Conservation (phyloP, 1,284 basidiomycete genomes). For the Trichosporon sp. region DNA sequence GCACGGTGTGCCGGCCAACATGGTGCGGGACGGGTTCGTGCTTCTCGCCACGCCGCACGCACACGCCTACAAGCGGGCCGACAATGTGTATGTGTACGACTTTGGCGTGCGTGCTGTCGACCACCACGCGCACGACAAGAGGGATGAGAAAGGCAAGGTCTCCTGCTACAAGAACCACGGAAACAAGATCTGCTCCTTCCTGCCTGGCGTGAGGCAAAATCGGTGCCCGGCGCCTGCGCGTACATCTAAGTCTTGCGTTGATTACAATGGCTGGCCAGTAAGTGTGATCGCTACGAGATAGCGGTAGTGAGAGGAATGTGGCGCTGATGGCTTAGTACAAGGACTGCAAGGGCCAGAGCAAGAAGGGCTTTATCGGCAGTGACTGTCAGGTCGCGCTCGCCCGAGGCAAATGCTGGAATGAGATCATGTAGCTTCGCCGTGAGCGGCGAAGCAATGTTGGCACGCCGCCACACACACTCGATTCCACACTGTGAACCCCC, state of each 20-base stretch:
- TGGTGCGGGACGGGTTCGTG: slow-evolving; percentile 1
- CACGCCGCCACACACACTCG: not conserved
- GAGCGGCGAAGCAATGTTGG: no score
- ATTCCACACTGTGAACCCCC: no score
- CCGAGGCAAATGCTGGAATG: slow-evolving; percentile 5
- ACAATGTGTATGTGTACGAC: slow-evolving; percentile 1
- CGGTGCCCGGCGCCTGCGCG: not conserved
- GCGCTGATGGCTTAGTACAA: not conserved
- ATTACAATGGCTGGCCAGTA: slow-evolving; percentile 7
- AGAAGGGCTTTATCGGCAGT: slow-evolving; percentile 2
- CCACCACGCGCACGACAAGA: not conserved
- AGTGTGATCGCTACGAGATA: not conserved
- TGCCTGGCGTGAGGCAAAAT: not conserved
- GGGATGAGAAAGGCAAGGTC: not conserved
- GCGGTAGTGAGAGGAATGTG: not conserved
- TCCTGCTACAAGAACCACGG: slow-evolving; percentile 4
- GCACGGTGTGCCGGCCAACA: not conserved
- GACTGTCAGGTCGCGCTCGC: slow-evolving; percentile 1
- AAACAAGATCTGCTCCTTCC: slow-evolving; percentile 4
- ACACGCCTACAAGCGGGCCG: not conserved
- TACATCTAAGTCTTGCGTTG: not conserved
- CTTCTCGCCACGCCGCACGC: not conserved
- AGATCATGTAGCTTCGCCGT: not conserved
- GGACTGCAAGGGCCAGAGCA: not conserved
- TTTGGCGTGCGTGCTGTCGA: slow-evolving; percentile 1